Conservation (phyloP, 2,329 filamentous ascomycete genomes). For the Zasmidium cellare region DNA sequence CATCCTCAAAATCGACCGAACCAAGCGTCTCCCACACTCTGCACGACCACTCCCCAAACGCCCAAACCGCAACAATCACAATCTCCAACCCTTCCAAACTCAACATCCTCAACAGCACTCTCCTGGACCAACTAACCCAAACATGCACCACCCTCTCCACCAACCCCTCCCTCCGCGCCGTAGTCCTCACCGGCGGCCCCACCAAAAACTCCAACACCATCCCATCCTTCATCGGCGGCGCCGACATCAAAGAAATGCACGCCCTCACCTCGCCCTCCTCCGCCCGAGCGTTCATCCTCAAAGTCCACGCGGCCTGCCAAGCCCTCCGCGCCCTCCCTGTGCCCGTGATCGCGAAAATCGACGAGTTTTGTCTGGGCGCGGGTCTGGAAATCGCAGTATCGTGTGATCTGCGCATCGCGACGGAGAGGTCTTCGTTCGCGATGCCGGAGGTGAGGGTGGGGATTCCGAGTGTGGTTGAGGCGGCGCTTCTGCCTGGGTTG, state of each 20-base stretch:
- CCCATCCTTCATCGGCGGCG: slow-evolving; percentile 28
- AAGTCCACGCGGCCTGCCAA: slow-evolving; percentile 34
- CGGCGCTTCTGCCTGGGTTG: slow-evolving; percentile 38
- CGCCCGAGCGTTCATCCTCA: slow-evolving; percentile 39
- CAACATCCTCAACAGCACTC: slow-evolving; percentile 26
- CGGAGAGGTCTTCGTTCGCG: slow-evolving; percentile 34
- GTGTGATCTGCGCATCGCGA: slow-evolving; percentile 41
- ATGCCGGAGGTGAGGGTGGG: slow-evolving; percentile 44
- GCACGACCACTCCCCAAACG: neutral
- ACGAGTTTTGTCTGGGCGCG: slow-evolving; percentile 41
- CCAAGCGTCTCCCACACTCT: neutral
- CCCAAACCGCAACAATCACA: slow-evolving; percentile 23
- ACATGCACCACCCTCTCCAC: slow-evolving; percentile 17
- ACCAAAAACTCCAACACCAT: neutral
- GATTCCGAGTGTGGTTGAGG: slow-evolving; percentile 42
- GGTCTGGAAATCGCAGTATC: slow-evolving; percentile 38
- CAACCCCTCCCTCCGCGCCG: slow-evolving; percentile 20
- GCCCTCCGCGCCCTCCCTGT: slow-evolving; percentile 39
- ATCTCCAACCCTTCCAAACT: slow-evolving; percentile 30
- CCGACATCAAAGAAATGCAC: slow-evolving; percentile 33
- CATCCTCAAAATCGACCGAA: neutral
- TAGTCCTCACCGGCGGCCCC: slow-evolving; percentile 28
- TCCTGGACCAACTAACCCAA: slow-evolving; percentile 22
- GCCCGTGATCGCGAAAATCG: slow-evolving; percentile 40
- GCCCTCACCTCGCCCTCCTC: slow-evolving; percentile 23